Evolutionary conservation across 2,329 filamentous ascomycete species (phyloP), one percentile per base, ranked within the genome.

Genomic region (Exophiala bonariae): DNA sequence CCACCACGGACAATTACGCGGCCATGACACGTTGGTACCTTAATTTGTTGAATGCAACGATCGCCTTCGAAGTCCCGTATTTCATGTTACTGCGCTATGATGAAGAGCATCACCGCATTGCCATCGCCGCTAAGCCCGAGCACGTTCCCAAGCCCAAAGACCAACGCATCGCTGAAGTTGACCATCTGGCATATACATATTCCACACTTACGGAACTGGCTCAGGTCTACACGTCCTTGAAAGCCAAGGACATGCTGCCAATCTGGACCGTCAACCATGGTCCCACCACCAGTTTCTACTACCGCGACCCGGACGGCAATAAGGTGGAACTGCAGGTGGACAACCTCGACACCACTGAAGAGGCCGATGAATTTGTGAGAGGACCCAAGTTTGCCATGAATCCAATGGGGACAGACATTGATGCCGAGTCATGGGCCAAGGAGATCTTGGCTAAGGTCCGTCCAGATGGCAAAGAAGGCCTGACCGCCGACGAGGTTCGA

Each of bases 271-370:
- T 74, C 22, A 74, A 78, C 55, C 75, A 78, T 56, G 74, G 75
- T 3, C 63, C 66, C 1, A 76, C 69, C 1, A 71, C 64, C 0
- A 70, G 66, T 52, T 68, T 77, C 26, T 77, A 77, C 57, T 77
- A 77, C 56, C 47, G 52, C 7, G 75, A 77, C 55, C 74, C 73
- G 5, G 73, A 78, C 55, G 70, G 72, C 16, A 77, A 76, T 57
- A 50, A 61, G 52, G 42, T 77, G 26, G 75, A 78, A 61, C 68
- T 65, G 3, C 72, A 76, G 54, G 68, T 74, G 2, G 70, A 74
- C 44, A 71, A 69, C 39, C 71, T 73, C 22, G 26, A 32, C 40
- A 26, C 17, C 23, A 26, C 4, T 7, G 37, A 47, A 16, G 44
- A 41, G 14, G 34, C 32, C 16, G 44, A 47, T 19, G 36, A 8